Percentiles rank a stretch among this genome's conserved stretches.
These are phyloP conservation scores for Canariomyces notabilis DNA, from an alignment of 2,329 filamentous ascomycete species.

Conservation along the genomic window DNA sequence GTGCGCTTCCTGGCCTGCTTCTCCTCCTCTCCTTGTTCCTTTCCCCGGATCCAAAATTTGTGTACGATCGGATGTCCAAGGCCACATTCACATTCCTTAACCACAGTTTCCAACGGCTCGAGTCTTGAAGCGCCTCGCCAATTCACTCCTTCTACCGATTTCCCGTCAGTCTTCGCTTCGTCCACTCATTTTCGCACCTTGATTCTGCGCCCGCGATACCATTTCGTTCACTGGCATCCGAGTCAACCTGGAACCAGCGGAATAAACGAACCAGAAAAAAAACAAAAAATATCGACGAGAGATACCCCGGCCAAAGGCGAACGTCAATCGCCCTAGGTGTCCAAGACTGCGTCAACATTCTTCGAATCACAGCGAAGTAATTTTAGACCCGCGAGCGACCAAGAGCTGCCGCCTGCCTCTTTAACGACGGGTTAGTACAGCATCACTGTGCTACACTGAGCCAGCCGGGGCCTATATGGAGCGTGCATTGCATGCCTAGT, in stretches of 20 bases:
- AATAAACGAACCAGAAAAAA: background rate
- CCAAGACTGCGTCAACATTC: background rate
- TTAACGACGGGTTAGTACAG: constrained; percentile 20
- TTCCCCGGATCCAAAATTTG: constrained; percentile 23
- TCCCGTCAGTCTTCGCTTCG: constrained; percentile 14
- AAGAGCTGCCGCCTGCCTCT: constrained; percentile 11
- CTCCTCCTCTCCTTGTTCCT: constrained; percentile 8
- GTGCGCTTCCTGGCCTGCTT: constrained; percentile 16
- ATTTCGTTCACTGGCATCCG: constrained; percentile 2
- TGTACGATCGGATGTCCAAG: constrained; percentile 8
- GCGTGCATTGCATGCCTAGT: background rate
- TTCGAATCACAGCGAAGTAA: no score
- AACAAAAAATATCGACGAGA: constrained; percentile 10
- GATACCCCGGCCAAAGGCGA: no score
- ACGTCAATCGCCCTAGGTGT: no score
- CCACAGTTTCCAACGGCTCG: constrained; percentile 1
- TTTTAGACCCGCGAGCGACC: background rate
- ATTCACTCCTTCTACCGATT: constrained; percentile 6
- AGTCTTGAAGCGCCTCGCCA: background rate
- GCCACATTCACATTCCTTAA: background rate
- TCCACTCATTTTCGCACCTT: constrained; percentile 18
- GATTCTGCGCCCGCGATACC: background rate
- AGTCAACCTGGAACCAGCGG: no score
- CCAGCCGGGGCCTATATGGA: constrained; percentile 2
- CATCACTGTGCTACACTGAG: constrained; percentile 15